Evolutionary conservation across 1,284 basidiomycete species (phyloP).

Genomic region (Farysia itapuensis): DNA sequence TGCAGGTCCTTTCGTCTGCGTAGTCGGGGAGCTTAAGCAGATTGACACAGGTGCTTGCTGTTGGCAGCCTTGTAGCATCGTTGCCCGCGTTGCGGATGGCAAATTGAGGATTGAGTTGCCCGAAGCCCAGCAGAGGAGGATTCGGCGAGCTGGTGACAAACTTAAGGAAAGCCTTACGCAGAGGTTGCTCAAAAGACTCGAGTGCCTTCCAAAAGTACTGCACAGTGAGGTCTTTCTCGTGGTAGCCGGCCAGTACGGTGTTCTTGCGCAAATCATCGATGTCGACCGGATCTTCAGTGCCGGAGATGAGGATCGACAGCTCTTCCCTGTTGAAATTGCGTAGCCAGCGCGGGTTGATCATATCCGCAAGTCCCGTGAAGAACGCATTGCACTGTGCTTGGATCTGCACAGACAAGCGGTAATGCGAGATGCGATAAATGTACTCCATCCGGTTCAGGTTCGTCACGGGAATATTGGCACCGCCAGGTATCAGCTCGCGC

Average conservation of each 20-base stretch:
- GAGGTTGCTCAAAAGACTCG: slow-evolving; percentile 40
- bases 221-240: slow-evolving; percentile 54
- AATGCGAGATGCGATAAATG: slow-evolving; percentile 86
- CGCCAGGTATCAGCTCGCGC: slow-evolving; percentile 79
- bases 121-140: slow-evolving; percentile 56
- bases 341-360: slow-evolving; percentile 58
- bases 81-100: slow-evolving; percentile 49
- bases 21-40: slow-evolving; percentile 58
- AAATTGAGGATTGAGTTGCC: slow-evolving; percentile 54
- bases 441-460: slow-evolving; percentile 82
- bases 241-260: slow-evolving; percentile 53
- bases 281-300: slow-evolving; percentile 55
- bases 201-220: slow-evolving; percentile 55
- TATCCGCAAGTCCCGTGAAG: slow-evolving; percentile 59
- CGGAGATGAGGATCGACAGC: slow-evolving; percentile 49
- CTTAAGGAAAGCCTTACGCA: slow-evolving; percentile 46
- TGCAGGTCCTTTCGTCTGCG: slow-evolving; percentile 31
- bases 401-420: slow-evolving; percentile 85
- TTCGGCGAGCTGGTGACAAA: slow-evolving; percentile 58
- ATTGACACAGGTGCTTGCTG: slow-evolving; percentile 57
- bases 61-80: slow-evolving; percentile 53
- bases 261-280: slow-evolving; percentile 49
- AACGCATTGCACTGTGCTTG: slow-evolving; percentile 72
- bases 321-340: slow-evolving; percentile 55
- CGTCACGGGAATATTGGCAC: slow-evolving; percentile 83